Conservation (phyloP, 129 eudicot genomes). For the Oenanthe sinensis region DNA sequence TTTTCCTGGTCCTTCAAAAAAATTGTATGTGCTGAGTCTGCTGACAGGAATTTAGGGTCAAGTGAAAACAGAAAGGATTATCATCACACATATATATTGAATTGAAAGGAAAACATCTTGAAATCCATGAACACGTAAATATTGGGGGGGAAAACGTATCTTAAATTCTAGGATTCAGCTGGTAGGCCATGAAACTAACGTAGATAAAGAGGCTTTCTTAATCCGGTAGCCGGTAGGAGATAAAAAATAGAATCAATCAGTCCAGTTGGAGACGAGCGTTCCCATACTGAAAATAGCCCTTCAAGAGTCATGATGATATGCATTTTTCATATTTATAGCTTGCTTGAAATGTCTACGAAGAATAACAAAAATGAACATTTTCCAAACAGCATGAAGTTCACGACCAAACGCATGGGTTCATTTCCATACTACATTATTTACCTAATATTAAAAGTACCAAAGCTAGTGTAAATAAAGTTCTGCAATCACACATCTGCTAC, state of each 20-base stretch:
- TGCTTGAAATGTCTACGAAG: background rate
- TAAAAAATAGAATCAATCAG: background rate
- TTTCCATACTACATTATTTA: background rate
- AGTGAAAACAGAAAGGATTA: too few relatives aligned
- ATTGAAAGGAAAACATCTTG: too few relatives aligned
- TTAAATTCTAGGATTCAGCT: too few relatives aligned
- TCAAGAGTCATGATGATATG: background rate
- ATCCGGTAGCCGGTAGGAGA: too few relatives aligned
- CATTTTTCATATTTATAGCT: background rate
- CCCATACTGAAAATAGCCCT: too few relatives aligned
- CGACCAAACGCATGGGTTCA: background rate
- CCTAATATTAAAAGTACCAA: background rate
- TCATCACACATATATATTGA: background rate
- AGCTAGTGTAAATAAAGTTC: background rate
- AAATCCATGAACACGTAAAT: too few relatives aligned
- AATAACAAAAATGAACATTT: background rate
- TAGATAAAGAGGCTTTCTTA: too few relatives aligned
- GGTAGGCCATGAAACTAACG: too few relatives aligned
- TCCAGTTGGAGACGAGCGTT: too few relatives aligned
- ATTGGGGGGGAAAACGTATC: too few relatives aligned
- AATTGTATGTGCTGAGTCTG: too few relatives aligned
- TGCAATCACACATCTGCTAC: background rate
- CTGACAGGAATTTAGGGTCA: background rate
- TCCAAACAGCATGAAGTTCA: background rate
- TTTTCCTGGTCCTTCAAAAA: background rate